These are phyloP conservation scores for Urostyla sp. DNA, from an alignment of 73 alveolate genomes.

Conservation along the genomic window DNA sequence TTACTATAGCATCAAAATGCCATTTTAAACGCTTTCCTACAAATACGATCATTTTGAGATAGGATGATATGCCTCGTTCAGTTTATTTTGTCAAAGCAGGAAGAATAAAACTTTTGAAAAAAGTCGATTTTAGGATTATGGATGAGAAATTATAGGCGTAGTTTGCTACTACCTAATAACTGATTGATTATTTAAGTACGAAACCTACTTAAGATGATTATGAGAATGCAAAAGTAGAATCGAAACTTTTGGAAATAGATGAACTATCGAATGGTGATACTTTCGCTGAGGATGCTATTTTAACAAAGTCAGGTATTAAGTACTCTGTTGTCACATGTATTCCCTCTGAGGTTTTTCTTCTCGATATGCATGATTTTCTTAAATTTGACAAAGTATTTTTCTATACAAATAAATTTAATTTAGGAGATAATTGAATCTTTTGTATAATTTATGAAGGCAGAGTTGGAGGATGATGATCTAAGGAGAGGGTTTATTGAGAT, in stretches of 20 bases:
- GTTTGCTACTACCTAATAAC: too few species aligned
- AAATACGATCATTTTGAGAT: slow-evolving; percentile 65
- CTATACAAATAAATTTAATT: neutral
- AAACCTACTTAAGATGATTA: slow-evolving; percentile 69
- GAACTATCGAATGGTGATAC: slow-evolving; percentile 62
- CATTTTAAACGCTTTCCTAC: slow-evolving; percentile 62
- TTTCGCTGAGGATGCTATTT: slow-evolving; percentile 66
- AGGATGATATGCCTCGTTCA: slow-evolving; percentile 64
- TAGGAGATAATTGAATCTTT: slow-evolving; percentile 39
- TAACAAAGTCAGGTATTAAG: slow-evolving; percentile 43
- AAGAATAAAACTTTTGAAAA: slow-evolving; percentile 55
- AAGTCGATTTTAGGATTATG: slow-evolving; percentile 60
- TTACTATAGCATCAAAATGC: slow-evolving; percentile 63
- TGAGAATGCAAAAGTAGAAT: slow-evolving; percentile 45
- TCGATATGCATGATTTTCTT: slow-evolving; percentile 61
- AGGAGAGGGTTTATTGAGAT: slow-evolving; percentile 64
- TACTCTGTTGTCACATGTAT: slow-evolving; percentile 55
- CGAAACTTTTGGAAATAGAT: slow-evolving; percentile 68
- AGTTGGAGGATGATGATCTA: slow-evolving; percentile 63
- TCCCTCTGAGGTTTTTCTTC: slow-evolving; percentile 68
- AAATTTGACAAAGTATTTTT: neutral
- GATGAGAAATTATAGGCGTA: slow-evolving; percentile 17
- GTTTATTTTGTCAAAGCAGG: slow-evolving; percentile 72
- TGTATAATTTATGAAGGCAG: slow-evolving; percentile 40
- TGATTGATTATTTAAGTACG: slow-evolving; percentile 2